Percentiles rank a stretch among this genome's conserved stretches.
phyloP scores from a whole-genome alignment of 2,329 filamentous ascomycete genomes.

The Penicillium paneum region DNA sequence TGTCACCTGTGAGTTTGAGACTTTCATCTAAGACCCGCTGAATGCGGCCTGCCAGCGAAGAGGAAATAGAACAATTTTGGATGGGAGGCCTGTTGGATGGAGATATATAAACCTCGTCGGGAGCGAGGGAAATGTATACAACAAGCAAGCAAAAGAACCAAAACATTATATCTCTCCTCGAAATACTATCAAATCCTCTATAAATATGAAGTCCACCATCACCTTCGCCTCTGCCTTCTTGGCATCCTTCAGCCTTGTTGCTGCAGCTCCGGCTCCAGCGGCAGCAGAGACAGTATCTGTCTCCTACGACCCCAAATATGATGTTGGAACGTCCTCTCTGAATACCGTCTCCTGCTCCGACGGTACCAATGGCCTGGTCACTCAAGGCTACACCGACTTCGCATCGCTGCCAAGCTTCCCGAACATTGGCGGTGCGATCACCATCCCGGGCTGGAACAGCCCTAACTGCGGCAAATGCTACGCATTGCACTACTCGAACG shows the following conservation, averaged over 20 bases:
- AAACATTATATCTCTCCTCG: background rate
- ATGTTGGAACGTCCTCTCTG: slow-evolving; percentile 57
- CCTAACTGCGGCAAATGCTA: slow-evolving; percentile 54
- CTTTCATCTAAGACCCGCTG: slow-evolving; percentile 19
- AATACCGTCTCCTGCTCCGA: slow-evolving; percentile 48
- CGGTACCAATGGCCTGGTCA: slow-evolving; percentile 34
- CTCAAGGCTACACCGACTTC: slow-evolving; percentile 40
- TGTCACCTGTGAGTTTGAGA: slow-evolving; percentile 17
- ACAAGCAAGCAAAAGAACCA: slow-evolving; percentile 2
- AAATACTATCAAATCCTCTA: background rate
- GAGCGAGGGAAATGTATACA: background rate
- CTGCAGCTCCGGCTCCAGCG: slow-evolving; percentile 22
- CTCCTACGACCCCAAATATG: slow-evolving; percentile 71
- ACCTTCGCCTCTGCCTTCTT: slow-evolving; percentile 20
- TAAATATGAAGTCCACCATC: slow-evolving; percentile 28
- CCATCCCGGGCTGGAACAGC: slow-evolving; percentile 48
- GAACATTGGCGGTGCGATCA: slow-evolving; percentile 49
- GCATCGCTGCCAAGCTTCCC: slow-evolving; percentile 48
- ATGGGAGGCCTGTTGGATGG: background rate
- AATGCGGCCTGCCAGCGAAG: slow-evolving; percentile 1
- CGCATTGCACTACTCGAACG: slow-evolving; percentile 46
- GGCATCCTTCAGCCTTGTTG: slow-evolving; percentile 22
- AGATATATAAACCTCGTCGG: slow-evolving; percentile 15
- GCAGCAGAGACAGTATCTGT: slow-evolving; percentile 46
- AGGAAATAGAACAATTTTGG: slow-evolving; percentile 11